Evolutionary conservation across 176 grass and related monocot species (phyloP), one percentile per base, ranked within the genome.

Genomic region (Juncus effusus): DNA sequence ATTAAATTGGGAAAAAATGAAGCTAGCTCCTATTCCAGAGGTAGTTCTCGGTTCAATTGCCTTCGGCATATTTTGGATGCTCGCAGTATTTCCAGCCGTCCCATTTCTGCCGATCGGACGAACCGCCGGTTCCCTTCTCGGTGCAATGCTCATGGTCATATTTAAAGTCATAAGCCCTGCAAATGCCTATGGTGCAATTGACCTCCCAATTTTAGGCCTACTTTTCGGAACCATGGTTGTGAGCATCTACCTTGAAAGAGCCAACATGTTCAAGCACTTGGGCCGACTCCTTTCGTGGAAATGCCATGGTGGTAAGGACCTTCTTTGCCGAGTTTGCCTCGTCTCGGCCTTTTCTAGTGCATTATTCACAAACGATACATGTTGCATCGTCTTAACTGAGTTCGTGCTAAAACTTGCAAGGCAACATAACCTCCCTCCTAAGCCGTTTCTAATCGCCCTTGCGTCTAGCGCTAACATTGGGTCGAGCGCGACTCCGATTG

Each of bases 211-310:
- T 76, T 82, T 97, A 28, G 94, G 85, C 45, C 88, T 97, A 13
- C 94, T 97, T 16, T 97, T 93, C 51, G 78, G 85, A 9, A 97
- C 88, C 51, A 97, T 97, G 94, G 88, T 97, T 1, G 85, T 97
- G 3, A 87, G 94, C 38, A 79, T 84, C 52, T 97, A 93, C 79
- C 94, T 97, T 37, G 90, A 97, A 79, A 53, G 52, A 61, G 94
- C 83, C 36, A 89, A 87, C 64, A 89, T 97, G 88, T 97, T 97
- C 88, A 78, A 55, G 56, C 60, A 97, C 72, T 81, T 97, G 15
- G 94, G 88, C 15, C 60, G 53, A 2, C 4, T 89, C 28, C 94
- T 97, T 15, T 81, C 94, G 19, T 97, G 94, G 94, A 81, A 81
- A 55, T 86, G 94, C 76, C 81, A 67, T 60, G 94, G 94, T 60